A percentile compares a stretch with the other conserved stretches of the same genome.
These are phyloP conservation scores for Fraxinus angustifolia DNA, from an alignment of 305 asterid species.

Conservation along the genomic window DNA sequence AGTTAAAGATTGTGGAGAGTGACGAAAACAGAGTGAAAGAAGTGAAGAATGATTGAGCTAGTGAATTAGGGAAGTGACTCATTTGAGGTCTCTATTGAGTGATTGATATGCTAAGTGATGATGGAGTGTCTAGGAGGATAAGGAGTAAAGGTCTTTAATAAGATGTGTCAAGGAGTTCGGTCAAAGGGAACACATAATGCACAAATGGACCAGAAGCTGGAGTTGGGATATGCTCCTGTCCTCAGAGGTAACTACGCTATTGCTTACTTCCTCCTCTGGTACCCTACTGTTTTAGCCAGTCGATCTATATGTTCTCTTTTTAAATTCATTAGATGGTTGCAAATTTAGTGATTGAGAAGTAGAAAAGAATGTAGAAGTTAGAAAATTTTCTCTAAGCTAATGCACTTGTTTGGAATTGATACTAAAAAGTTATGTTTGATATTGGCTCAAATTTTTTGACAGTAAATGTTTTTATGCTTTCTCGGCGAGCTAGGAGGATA, in stretches of 20 bases:
- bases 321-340: neutral
- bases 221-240: conserved; percentile 1
- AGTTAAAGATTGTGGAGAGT: conserved; percentile 27
- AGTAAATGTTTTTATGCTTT: neutral
- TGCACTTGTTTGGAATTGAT: neutral
- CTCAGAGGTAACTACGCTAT: conserved; percentile 19
- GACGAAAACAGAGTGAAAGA: conserved; percentile 30
- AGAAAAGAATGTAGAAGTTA: neutral
- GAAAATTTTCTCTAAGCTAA: conserved; percentile 4
- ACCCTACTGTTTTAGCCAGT: neutral
- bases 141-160: conserved; percentile 4
- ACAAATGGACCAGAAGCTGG: neutral
- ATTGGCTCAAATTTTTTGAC: neutral
- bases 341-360: neutral
- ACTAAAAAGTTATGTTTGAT: neutral
- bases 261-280: neutral
- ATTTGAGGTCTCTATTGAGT: neutral
- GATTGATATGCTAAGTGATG: neutral
- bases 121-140: neutral
- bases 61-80: neutral
- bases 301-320: neutral
- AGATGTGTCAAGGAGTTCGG: neutral
- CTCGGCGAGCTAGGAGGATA: neutral
- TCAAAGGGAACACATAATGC: neutral
- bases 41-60: conserved; percentile 26